Conservation (phyloP, 2,329 filamentous ascomycete species). For the Hypoxylon sp. region DNA sequence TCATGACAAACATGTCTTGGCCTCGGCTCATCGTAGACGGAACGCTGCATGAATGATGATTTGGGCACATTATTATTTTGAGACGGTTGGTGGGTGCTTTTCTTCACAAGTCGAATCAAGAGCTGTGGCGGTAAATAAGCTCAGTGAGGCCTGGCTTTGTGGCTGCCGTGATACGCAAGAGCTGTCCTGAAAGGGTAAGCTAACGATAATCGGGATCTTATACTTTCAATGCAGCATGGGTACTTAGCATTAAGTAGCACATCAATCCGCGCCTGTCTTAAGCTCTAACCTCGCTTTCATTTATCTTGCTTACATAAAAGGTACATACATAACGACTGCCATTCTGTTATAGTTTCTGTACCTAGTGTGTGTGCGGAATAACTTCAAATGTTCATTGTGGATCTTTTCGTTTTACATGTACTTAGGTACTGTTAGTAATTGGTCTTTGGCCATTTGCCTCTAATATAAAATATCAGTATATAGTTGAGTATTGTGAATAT, state of each 20-base stretch:
- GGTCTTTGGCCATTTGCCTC: neutral
- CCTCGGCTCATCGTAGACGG: slow-evolving; percentile 37
- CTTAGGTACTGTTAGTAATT: neutral
- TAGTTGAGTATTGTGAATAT: neutral
- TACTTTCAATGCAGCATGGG: slow-evolving; percentile 3
- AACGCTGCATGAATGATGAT: slow-evolving; percentile 37
- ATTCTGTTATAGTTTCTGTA: slow-evolving; percentile 9
- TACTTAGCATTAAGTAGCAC: slow-evolving; percentile 12
- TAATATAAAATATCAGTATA: neutral
- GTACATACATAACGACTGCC: slow-evolving; percentile 9
- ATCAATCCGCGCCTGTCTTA: slow-evolving; percentile 32
- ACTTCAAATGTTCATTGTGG: neutral
- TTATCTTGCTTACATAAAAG: slow-evolving; percentile 7
- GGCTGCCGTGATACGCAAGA: slow-evolving; percentile 40
- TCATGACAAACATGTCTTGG: slow-evolving; percentile 29
- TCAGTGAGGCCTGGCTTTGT: slow-evolving; percentile 21
- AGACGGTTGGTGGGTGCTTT: slow-evolving; percentile 30
- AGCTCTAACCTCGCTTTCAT: slow-evolving; percentile 14
- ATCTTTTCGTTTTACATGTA: slow-evolving; percentile 3
- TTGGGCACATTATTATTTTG: slow-evolving; percentile 31
- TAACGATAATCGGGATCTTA: slow-evolving; percentile 41
- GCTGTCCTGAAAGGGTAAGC: slow-evolving; percentile 46
- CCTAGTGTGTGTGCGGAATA: neutral
- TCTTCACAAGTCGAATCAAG: slow-evolving; percentile 40
- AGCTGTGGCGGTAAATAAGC: slow-evolving; percentile 13